Conservation (phyloP, 805 yeast genomes). For the Zygoascus ofunaensis region DNA sequence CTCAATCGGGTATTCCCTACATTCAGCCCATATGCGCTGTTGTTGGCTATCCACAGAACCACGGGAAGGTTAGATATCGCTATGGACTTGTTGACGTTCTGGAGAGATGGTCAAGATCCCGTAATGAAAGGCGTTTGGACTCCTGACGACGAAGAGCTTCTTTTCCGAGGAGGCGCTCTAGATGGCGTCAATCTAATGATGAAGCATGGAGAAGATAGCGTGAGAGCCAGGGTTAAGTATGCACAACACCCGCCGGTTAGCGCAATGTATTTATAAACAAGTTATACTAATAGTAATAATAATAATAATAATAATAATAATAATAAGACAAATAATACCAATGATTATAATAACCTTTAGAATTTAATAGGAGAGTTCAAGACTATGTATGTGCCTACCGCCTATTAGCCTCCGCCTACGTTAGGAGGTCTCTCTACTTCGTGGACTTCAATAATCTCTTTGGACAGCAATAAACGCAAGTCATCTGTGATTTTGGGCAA, state of each 20-base stretch:
- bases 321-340: no score
- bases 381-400: no score
- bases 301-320: no score
- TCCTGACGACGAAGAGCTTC: not conserved
- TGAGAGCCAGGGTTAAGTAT: not conserved
- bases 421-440: conserved; percentile 38
- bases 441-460: conserved; percentile 52
- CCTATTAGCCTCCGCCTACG: conserved; percentile 28
- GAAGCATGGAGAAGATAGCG: not conserved
- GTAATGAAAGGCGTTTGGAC: not conserved
- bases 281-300: no score
- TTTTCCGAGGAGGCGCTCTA: not conserved
- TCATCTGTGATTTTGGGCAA: conserved; percentile 36
- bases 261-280: no score
- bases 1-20: not conserved
- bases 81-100: not conserved
- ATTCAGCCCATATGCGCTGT: not conserved
- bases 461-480: conserved; percentile 51
- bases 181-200: not conserved
- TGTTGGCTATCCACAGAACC: not conserved
- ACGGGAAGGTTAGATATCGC: not conserved
- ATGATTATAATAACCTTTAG: no score
- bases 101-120: not conserved
- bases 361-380: no score
- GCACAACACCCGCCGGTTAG: no score